phyloP scores from a whole-genome alignment of 768 basidiomycete species.

The Serendipita sp. region DNA sequence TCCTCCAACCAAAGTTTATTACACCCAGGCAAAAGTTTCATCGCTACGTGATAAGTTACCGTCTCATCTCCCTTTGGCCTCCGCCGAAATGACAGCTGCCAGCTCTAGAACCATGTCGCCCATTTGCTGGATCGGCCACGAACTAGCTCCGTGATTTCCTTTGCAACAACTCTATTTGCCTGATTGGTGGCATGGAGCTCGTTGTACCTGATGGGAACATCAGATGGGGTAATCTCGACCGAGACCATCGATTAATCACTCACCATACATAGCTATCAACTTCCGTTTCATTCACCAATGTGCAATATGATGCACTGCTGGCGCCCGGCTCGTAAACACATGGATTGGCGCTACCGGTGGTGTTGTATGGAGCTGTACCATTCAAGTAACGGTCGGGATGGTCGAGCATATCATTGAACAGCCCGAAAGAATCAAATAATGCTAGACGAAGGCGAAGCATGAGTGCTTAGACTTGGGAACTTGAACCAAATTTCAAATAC shows the following conservation, averaged over 20 bases:
- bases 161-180: slow-evolving; percentile 35
- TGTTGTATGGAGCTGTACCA: slow-evolving; percentile 45
- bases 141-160: slow-evolving; percentile 33
- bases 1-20: too few relatives aligned
- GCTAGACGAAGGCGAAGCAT: background rate
- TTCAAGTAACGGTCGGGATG: slow-evolving; percentile 40
- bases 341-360: slow-evolving; percentile 34
- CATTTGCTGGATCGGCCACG: slow-evolving; percentile 19
- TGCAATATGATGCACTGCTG: slow-evolving; percentile 11
- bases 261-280: slow-evolving; percentile 48
- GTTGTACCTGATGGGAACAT: slow-evolving; percentile 24
- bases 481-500: slow-evolving; percentile 18
- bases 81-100: too few relatives aligned
- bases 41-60: too few relatives aligned
- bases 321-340: slow-evolving; percentile 30
- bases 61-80: too few relatives aligned
- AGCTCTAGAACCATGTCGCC: slow-evolving; percentile 7
- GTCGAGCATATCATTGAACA: slow-evolving; percentile 45
- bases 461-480: background rate
- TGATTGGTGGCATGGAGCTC: slow-evolving; percentile 50
- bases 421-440: slow-evolving; percentile 42
- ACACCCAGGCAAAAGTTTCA: too few relatives aligned
- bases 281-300: slow-evolving; percentile 15
- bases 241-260: slow-evolving; percentile 11
- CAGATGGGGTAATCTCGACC: slow-evolving; percentile 5